Evolutionary conservation across 257 asterid species (phyloP), one percentile per base, ranked within the genome.

Genomic region (Apocynum venetum): DNA sequence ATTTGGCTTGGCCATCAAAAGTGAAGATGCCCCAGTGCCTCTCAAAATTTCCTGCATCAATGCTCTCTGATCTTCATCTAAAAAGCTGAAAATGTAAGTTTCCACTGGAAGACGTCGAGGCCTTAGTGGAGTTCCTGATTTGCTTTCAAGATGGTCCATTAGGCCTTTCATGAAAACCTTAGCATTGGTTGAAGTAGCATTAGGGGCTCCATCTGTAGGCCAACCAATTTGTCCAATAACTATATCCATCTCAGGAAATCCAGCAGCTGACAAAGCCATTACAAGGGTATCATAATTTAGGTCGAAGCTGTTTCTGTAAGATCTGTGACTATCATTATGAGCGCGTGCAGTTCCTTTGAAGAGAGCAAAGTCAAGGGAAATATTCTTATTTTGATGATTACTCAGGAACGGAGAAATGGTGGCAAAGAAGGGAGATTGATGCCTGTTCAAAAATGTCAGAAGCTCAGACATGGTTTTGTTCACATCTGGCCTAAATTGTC

Each of bases 21-120:
- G 97, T 92, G 53, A 92, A 94, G 78, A 92, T 75, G 2, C 98
- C 98, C 97, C 97, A 92, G 79, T 94, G 97, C 85, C 98, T 85
- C 79, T 90, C 97, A 11, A 88, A 92, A 74, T 79, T 84, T 40
- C 97, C 98, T 6, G 80, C 46, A 13, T 84, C 79, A 49, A 74
- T 80, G 86, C 81, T 82, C 93, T 86, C 79, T 82, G 73, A 71
- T 92, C 97, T 81, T 94, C 98, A n/a, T 94, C 98, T 43, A 92
- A 78, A 41, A 94, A 94, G 90, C 94, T 86, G 55, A 81, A 71
- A 49, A 94, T 77, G 86, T 90, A 92, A 3, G 84, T 76, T 76
- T 92, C 96, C 31, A 57, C 48, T 0, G 96, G 96, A 48, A 55
- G 82, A 73, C 70, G 74, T 77, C 73, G 85, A 65, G 85, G 84